Evolutionary conservation across 768 basidiomycete species (phyloP).

Genomic region (Termitomyces sp.): DNA sequence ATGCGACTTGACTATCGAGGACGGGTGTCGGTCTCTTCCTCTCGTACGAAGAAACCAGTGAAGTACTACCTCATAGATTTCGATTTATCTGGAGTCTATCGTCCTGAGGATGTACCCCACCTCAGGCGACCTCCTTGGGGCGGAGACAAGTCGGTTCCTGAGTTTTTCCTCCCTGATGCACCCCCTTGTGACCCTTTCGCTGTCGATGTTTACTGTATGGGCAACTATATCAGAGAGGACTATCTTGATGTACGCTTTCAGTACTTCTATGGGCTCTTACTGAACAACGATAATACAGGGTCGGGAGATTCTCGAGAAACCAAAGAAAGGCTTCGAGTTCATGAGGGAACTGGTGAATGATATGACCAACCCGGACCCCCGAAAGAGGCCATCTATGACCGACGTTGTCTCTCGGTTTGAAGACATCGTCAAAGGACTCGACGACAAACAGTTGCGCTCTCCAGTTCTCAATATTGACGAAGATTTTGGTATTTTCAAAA

Average conservation of each 20-base stretch:
- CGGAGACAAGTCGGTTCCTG: no score
- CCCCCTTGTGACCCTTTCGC: no score
- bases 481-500: not conserved
- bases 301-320: not conserved
- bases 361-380: constrained; percentile 24
- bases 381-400: constrained; percentile 30
- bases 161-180: no score
- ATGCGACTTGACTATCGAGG: not conserved
- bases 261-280: not conserved
- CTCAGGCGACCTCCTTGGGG: not conserved
- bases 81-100: not conserved
- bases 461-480: constrained; percentile 16
- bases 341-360: not conserved
- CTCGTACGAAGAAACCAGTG: not conserved
- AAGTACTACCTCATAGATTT: not conserved
- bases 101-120: not conserved
- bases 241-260: not conserved
- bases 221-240: not conserved
- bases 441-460: constrained; percentile 26
- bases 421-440: not conserved
- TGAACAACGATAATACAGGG: not conserved
- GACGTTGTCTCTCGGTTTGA: constrained; percentile 21
- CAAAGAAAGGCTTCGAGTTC: not conserved
- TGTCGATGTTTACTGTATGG: not conserved
- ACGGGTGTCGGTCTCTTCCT: not conserved